Evolutionary conservation across 1,139 yeast species (phyloP), one percentile per base, ranked within the genome.

Genomic region (Pichia cactophila): DNA sequence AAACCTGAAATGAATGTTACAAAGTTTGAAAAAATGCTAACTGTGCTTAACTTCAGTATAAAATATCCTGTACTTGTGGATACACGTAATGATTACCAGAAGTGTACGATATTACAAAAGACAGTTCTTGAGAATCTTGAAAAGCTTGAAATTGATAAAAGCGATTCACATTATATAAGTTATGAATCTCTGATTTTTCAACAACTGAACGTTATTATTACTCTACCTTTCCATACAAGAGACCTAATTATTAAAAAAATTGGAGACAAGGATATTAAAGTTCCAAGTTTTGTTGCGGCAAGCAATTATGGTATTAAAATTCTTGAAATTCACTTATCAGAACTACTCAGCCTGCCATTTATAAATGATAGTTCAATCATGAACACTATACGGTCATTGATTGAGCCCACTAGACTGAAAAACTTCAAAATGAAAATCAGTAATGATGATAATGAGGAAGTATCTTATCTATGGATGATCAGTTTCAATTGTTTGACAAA

Each of bases 281-380:
- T 61, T 31, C 92, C 95, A 1, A 75, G 88, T 0, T 88, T 83
- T 61, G 73, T 81, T 38, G 80, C 88, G 0, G 67, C 84, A 3
- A 77, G 92, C 56, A 73, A 73, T 49, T 61, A 66, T 31, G 72
- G 86, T 1, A 68, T 81, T 48, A 66, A 64, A 12, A 56, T 76
- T 9, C 59, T 86, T 29, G 58, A 62, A 4, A 55, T 56, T 0
- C 71, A 72, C 39, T 52, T 85, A 17, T 55, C 59, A 0, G 50
- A 58, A 1, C 56, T 73, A 1, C 52, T 52, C 0, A 70, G 72
- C 47, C 66, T 72, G 40, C 54, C 61, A 1, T 62, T 80, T 26
- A 56, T 81, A 2, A 59, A 68, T 10, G 80, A 80, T 53, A 74
- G 73, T 20, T 72, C 80, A 7, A 59, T 82, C 1, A 56, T 65